Percentiles rank a stretch among this genome's conserved stretches.
phyloP scores from a whole-genome alignment of 2,329 filamentous ascomycete genomes.

The Exserohilum rostratum region DNA sequence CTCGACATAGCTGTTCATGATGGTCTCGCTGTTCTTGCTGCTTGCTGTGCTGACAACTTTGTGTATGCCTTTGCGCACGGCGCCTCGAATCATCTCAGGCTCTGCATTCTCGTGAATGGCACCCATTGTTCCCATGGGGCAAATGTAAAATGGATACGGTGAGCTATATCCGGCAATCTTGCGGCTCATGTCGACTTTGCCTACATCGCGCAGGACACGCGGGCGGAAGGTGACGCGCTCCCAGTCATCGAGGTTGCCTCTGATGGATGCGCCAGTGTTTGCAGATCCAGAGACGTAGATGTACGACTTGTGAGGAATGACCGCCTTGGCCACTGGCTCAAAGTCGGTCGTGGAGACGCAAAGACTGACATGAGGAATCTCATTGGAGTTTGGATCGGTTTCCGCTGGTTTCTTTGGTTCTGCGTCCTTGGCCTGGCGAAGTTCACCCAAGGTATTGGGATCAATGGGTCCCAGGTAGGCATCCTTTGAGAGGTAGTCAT shows the following conservation, averaged over 20 bases:
- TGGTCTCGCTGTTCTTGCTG: slow-evolving; percentile 39
- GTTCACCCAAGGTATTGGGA: slow-evolving; percentile 39
- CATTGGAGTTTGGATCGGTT: slow-evolving; percentile 22
- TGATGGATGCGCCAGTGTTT: slow-evolving; percentile 40
- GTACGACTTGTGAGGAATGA: slow-evolving; percentile 43
- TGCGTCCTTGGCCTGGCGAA: slow-evolving; percentile 30
- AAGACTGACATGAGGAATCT: slow-evolving; percentile 38
- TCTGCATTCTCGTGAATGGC: slow-evolving; percentile 46
- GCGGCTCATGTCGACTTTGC: slow-evolving; percentile 37
- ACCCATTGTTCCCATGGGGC: slow-evolving; percentile 47
- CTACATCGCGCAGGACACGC: slow-evolving; percentile 45
- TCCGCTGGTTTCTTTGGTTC: slow-evolving; percentile 25
- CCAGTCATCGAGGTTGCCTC: slow-evolving; percentile 43
- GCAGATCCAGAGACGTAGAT: slow-evolving; percentile 45
- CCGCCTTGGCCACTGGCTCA: slow-evolving; percentile 39
- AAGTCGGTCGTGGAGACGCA: slow-evolving; percentile 44
- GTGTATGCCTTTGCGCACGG: slow-evolving; percentile 43
- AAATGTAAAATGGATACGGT: slow-evolving; percentile 49
- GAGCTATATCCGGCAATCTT: slow-evolving; percentile 45
- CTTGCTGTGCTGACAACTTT: slow-evolving; percentile 46
- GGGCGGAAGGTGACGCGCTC: slow-evolving; percentile 45
- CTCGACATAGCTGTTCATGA: slow-evolving; percentile 38
- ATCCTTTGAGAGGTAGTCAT: slow-evolving; percentile 36
- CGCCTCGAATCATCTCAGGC: slow-evolving; percentile 44
- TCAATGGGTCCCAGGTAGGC: slow-evolving; percentile 38